Evolutionary conservation across 139 green algal species (phyloP).

Genomic region (Pleodorina starrii): DNA sequence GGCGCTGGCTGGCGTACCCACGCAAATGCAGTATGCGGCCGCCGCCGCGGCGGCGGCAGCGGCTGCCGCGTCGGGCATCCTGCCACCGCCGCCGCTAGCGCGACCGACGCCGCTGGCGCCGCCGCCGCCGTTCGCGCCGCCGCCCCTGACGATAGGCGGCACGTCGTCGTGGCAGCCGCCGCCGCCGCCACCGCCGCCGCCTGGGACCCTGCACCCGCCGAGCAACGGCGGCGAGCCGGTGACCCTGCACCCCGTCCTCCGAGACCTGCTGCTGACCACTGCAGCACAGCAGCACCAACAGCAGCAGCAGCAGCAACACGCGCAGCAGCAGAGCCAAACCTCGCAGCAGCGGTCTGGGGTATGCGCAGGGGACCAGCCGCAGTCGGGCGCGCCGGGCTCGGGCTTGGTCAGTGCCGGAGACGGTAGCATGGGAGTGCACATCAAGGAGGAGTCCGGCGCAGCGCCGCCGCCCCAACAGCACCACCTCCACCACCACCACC

Average conservation of each 20-base stretch:
- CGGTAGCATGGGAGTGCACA: too few relatives aligned
- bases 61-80: not conserved
- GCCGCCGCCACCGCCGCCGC: conserved; percentile 17
- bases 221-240: not conserved
- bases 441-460: too few relatives aligned
- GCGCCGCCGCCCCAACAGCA: too few relatives aligned
- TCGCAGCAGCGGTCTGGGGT: too few relatives aligned
- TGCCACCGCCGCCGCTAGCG: conserved; percentile 7
- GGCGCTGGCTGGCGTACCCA: not conserved
- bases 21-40: not conserved
- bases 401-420: too few relatives aligned
- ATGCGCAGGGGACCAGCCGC: too few relatives aligned
- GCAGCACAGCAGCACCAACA: conserved; percentile 35
- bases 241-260: conserved; percentile 21
- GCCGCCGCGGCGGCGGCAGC: not conserved
- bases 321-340: not conserved
- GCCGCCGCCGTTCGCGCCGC: not conserved
- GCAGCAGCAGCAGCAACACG: not conserved
- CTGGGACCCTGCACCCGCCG: not conserved
- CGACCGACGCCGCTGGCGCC: not conserved
- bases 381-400: too few relatives aligned
- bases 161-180: not conserved
- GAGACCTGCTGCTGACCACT: not conserved
- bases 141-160: not conserved
- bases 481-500: not conserved